Percentiles rank a stretch among this genome's conserved stretches.
phyloP scores from a whole-genome alignment of 2,329 filamentous ascomycete genomes.

The Fusarium devonianum region DNA sequence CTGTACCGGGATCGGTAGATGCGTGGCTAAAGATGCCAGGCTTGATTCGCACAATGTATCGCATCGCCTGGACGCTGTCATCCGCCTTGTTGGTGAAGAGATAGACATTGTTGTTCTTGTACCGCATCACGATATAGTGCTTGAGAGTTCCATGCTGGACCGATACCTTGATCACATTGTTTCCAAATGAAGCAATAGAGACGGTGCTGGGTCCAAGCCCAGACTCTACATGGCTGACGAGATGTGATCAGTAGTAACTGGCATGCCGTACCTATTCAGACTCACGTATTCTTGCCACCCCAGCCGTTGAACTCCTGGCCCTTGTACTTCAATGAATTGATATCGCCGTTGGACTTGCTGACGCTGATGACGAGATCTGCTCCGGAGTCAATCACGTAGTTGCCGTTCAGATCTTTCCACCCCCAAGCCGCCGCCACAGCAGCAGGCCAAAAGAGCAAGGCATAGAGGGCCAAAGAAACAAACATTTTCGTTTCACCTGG shows the following conservation, averaged over 20 bases:
- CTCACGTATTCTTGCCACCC: constrained; percentile 41
- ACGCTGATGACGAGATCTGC: constrained; percentile 46
- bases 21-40: constrained; percentile 42
- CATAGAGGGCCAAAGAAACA: constrained; percentile 35
- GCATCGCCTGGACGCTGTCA: constrained; percentile 47
- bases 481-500: constrained; percentile 37
- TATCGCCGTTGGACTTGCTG: constrained; percentile 47
- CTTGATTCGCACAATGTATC: constrained; percentile 49
- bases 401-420: constrained; percentile 48
- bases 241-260: background rate
- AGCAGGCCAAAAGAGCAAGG: constrained; percentile 40
- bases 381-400: constrained; percentile 49
- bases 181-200: constrained; percentile 38
- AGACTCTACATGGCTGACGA: constrained; percentile 40
- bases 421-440: constrained; percentile 49
- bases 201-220: constrained; percentile 45
- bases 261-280: background rate
- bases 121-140: constrained; percentile 47
- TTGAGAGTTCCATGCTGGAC: constrained; percentile 46
- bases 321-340: constrained; percentile 46
- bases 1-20: constrained; percentile 33
- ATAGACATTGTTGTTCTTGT: constrained; percentile 50
- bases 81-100: constrained; percentile 54
- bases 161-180: constrained; percentile 47
- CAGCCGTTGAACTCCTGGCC: constrained; percentile 46